Evolutionary conservation across 768 basidiomycete genomes (phyloP).

Genomic region (Coprinopsis strossmayeri): DNA sequence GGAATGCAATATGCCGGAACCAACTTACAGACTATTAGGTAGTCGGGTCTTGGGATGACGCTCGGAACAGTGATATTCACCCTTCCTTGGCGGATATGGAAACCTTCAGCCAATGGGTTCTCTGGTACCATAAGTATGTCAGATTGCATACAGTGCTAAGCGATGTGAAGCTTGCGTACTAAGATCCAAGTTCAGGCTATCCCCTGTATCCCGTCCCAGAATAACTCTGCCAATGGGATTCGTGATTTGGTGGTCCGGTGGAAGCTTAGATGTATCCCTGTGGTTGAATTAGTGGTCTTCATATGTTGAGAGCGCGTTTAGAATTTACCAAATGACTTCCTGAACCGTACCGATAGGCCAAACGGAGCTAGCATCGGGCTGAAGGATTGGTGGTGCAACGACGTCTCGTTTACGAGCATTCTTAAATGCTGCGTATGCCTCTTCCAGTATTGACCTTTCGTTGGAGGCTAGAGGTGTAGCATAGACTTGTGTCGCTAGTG

Average conservation of each 20-base stretch:
- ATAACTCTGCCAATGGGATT: conserved; percentile 44
- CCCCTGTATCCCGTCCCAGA: conserved; percentile 40
- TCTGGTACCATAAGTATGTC: conserved; percentile 26
- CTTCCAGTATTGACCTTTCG: not conserved
- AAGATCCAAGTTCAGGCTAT: conserved; percentile 48
- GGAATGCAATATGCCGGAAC: not conserved
- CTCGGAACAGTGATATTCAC: conserved; percentile 48
- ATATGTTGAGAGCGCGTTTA: not conserved
- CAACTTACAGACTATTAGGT: conserved; percentile 60
- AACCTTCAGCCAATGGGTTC: conserved; percentile 47
- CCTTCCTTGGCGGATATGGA: conserved; percentile 45
- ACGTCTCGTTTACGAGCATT: conserved; percentile 30
- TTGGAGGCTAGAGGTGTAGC: not conserved
- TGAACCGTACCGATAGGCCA: conserved; percentile 44
- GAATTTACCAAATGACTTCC: conserved; percentile 47
- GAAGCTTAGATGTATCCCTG: conserved; percentile 47
- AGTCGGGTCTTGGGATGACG: conserved; percentile 37
- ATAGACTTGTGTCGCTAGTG: not conserved
- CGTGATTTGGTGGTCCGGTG: conserved; percentile 37
- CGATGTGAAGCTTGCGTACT: conserved; percentile 26
- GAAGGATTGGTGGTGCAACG: conserved; percentile 43
- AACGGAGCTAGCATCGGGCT: conserved; percentile 36
- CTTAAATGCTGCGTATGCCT: not conserved
- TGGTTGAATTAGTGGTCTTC: not conserved
- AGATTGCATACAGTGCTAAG: conserved; percentile 4